Conservation (phyloP, 345 rosid species). For the Rhodomyrtus tomentosa region DNA sequence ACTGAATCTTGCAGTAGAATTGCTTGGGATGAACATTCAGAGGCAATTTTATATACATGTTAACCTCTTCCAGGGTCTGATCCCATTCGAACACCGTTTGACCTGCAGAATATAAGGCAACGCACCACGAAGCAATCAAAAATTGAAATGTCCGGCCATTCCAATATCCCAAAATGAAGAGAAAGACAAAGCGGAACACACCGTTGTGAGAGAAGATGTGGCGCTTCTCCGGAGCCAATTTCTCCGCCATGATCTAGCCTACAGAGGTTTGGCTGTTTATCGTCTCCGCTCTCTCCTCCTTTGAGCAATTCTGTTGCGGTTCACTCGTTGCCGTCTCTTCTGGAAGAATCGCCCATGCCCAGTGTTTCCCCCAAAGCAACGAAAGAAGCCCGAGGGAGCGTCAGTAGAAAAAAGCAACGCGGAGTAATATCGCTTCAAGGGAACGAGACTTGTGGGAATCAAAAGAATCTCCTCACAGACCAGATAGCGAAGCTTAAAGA, state of each 20-base stretch:
- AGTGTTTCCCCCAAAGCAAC: conserved; percentile 10
- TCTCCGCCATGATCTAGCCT: conserved; percentile 31
- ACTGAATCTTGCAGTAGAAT: conserved; percentile 69
- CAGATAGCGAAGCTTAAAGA: conserved; percentile 64
- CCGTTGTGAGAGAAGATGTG: conserved; percentile 41
- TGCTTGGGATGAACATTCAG: conserved; percentile 61
- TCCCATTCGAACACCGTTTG: conserved; percentile 91
- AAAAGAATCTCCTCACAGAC: conserved; percentile 51
- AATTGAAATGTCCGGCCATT: neutral
- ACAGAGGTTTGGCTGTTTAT: neutral
- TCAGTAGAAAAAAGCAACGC: conserved; percentile 30
- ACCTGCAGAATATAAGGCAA: conserved; percentile 12
- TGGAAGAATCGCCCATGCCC: neutral
- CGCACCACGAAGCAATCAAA: neutral
- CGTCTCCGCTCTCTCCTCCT: neutral
- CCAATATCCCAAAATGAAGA: neutral
- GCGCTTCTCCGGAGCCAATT: conserved; percentile 60
- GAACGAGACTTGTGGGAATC: conserved; percentile 81
- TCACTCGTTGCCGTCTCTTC: neutral
- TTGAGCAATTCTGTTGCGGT: neutral
- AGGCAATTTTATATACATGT: conserved; percentile 61
- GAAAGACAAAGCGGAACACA: neutral
- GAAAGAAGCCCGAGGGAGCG: neutral
- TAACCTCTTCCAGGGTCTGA: conserved; percentile 84
- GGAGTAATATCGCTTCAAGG: conserved; percentile 58